These are phyloP conservation scores for Sporothrix euskadiensis DNA, from an alignment of 2,329 filamentous ascomycete species.

Conservation along the genomic window DNA sequence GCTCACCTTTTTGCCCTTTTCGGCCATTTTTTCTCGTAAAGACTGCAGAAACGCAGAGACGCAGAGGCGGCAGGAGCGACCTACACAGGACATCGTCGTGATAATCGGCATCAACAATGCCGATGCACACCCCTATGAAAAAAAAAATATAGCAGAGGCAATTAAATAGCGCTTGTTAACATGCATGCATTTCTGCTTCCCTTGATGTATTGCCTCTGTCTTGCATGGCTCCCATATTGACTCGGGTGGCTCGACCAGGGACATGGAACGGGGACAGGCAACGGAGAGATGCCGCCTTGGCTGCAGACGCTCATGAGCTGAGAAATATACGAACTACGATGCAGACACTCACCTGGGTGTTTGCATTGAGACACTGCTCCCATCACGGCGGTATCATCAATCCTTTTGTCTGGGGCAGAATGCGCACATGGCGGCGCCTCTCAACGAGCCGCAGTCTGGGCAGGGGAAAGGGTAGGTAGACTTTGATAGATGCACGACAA, in stretches of 20 bases:
- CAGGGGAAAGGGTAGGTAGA: not conserved
- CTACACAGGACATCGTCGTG: not conserved
- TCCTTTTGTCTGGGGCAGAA: conserved; percentile 6
- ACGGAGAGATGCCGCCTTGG: not conserved
- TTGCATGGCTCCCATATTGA: not conserved
- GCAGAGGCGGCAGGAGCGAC: not conserved
- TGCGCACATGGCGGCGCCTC: not conserved
- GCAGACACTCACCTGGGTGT: not conserved
- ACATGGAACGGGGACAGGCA: conserved; percentile 16
- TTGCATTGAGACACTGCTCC: not conserved
- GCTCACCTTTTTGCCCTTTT: conserved; percentile 8
- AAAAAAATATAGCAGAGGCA: not conserved
- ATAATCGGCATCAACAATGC: not conserved
- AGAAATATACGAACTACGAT: not conserved
- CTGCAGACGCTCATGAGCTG: not conserved
- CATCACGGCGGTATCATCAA: not conserved
- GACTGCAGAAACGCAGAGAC: not conserved
- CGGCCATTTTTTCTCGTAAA: conserved; percentile 2
- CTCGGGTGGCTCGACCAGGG: conserved; percentile 17
- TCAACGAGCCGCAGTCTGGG: conserved; percentile 13
- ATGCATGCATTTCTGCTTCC: not conserved
- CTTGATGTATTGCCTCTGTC: not conserved
- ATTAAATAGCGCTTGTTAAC: not conserved
- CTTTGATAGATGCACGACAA: not conserved
- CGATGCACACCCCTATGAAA: not conserved